Evolutionary conservation across 345 rosid species (phyloP), one percentile per base, ranked within the genome.

Genomic region (Brassica rapa): DNA sequence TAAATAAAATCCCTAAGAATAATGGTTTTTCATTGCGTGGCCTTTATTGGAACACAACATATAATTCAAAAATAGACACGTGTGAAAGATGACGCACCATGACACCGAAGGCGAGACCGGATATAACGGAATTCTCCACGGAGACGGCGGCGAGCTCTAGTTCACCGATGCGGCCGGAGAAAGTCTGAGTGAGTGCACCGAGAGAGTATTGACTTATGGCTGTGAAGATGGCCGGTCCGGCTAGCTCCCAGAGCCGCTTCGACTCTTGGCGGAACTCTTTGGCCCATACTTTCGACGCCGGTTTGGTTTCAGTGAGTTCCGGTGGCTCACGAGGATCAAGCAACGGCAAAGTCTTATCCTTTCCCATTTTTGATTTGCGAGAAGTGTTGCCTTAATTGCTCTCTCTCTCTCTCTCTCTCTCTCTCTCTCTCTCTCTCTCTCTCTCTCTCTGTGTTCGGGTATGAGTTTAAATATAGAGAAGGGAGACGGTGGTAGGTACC

Each of bases 171-270:
- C 62, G 85, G 19, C 98, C 98, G 0, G 91, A 86, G 73, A 92
- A 91, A 1, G 95, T 92, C 77, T 88, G 97, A 43, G 97, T 94
- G 19, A 94, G 88, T 5, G 98, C 97, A 6, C 97, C 98, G 1
- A 94, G 87, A 6, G 97, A 94, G 83, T 90, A 92, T 77, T 94
- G 97, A 70, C 88, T 82, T 8, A 89, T 55, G 30, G 91, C 71
- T 0, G 95, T 92, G 82, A 94, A 88, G 19, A 94, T 94, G 0
- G 97, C 95, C 0, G 98, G 98, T 5, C 98, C 98, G 0, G 97
- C 97, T 46, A 94, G 30, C 46, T 79, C 62, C 98, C 97, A 94
- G 5, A 94, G 87, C 84, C 86, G 85, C 78, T 77, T 85, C 0
- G 97, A 94, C 80, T 94, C 98, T 29, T 63, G 7, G 0, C 91